Conservation (phyloP, 495 filamentous ascomycete species). For the Cudoniella acicularis region DNA sequence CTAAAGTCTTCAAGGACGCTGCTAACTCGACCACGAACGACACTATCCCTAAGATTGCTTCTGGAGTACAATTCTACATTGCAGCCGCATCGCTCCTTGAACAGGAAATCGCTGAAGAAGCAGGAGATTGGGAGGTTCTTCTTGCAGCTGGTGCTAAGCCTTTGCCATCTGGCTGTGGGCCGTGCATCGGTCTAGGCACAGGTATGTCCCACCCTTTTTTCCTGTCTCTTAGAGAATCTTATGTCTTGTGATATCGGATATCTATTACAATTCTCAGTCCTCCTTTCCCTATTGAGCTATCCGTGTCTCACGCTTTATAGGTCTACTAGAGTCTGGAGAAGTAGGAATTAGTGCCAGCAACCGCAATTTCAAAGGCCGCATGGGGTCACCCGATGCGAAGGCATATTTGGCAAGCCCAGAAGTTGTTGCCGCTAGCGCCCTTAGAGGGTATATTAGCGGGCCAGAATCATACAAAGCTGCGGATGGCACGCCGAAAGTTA, state of each 20-base stretch:
- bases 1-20: slow-evolving; percentile 83
- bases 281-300: no score
- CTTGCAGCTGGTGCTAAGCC: slow-evolving; percentile 74
- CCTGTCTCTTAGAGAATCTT: no score
- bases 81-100: slow-evolving; percentile 82
- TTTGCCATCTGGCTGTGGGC: slow-evolving; percentile 77
- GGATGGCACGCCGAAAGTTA: slow-evolving; percentile 59
- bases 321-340: slow-evolving; percentile 79
- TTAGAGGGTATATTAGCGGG: slow-evolving; percentile 72
- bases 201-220: no score
- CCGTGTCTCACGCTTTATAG: no score
- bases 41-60: slow-evolving; percentile 64
- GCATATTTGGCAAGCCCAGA: slow-evolving; percentile 90
- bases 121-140: slow-evolving; percentile 87
- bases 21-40: slow-evolving; percentile 55
- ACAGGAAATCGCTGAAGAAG: slow-evolving; percentile 72
- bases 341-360: slow-evolving; percentile 88
- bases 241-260: no score
- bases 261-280: no score
- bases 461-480: slow-evolving; percentile 78
- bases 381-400: slow-evolving; percentile 78
- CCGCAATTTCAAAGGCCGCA: slow-evolving; percentile 93
- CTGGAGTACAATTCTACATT: slow-evolving; percentile 84
- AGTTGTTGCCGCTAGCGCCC: slow-evolving; percentile 84
- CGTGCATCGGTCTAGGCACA: slow-evolving; percentile 86